These are phyloP conservation scores for Solanum dulcamara DNA, from an alignment of 257 asterid species.

Conservation along the genomic window DNA sequence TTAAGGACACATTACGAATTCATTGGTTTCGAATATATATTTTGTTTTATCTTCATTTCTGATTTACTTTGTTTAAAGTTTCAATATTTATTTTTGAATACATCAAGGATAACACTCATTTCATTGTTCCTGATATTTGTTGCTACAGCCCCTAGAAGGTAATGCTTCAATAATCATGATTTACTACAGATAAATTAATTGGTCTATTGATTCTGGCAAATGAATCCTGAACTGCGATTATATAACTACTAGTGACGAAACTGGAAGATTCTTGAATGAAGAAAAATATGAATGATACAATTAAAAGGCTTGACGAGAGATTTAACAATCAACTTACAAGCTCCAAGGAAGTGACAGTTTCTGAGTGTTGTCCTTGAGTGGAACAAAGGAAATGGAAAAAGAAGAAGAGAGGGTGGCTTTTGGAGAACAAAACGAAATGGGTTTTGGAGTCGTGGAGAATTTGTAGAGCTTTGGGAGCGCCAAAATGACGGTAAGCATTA, in stretches of 20 bases:
- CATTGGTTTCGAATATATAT: too few species aligned
- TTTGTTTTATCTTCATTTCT: too few species aligned
- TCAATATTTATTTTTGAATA: too few species aligned
- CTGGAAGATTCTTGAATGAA: constrained; percentile 57
- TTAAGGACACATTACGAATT: too few species aligned
- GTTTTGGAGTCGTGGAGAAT: too few species aligned
- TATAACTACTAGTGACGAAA: constrained; percentile 62
- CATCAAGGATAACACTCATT: background rate
- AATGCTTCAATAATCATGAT: background rate
- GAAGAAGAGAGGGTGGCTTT: too few species aligned
- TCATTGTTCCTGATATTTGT: constrained; percentile 78
- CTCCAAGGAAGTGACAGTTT: constrained; percentile 91
- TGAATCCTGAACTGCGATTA: constrained; percentile 89
- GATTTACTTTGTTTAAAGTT: too few species aligned
- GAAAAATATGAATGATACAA: constrained; percentile 76
- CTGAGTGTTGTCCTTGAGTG: too few species aligned
- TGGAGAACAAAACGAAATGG: too few species aligned
- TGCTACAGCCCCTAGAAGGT: constrained; percentile 98
- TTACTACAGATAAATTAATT: background rate
- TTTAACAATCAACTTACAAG: constrained; percentile 82
- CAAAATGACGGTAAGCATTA: too few species aligned
- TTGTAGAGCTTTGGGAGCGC: too few species aligned
- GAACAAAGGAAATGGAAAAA: too few species aligned
- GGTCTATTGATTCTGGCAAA: constrained; percentile 32
- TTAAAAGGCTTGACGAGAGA: constrained; percentile 71